Percentiles rank a stretch among this genome's conserved stretches.
These are phyloP conservation scores for Lippia alba DNA, from an alignment of 305 asterid species.

Conservation along the genomic window DNA sequence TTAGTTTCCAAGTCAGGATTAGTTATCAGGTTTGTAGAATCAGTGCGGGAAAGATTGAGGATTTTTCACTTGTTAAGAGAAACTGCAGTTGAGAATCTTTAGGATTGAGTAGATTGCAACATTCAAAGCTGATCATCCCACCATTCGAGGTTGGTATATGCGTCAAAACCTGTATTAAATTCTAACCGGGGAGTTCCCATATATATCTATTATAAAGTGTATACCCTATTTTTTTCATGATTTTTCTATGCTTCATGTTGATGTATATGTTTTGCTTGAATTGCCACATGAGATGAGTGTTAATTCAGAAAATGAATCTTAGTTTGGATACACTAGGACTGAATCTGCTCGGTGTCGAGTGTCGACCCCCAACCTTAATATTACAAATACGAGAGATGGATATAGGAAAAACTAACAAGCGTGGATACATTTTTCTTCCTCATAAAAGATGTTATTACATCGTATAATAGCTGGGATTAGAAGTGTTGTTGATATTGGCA, in stretches of 20 bases:
- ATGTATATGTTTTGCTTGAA: background rate
- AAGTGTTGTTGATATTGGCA: conserved; percentile 50
- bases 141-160: background rate
- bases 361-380: background rate
- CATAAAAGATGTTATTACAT: background rate
- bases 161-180: conserved; percentile 4
- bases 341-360: background rate
- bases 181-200: conserved; percentile 5
- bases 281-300: background rate
- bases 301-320: background rate
- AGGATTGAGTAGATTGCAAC: background rate
- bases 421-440: too few species aligned
- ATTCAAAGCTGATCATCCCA: background rate
- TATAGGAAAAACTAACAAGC: background rate
- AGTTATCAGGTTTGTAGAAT: conserved; percentile 26
- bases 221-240: background rate
- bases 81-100: conserved; percentile 16
- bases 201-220: background rate
- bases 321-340: background rate
- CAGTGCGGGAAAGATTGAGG: conserved; percentile 4
- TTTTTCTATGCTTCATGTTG: background rate
- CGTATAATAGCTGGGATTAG: background rate
- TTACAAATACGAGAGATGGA: background rate
- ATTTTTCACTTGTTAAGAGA: background rate
- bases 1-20: conserved; percentile 27